Evolutionary conservation across 768 basidiomycete genomes (phyloP).

Genomic region (Clavulina sp.): DNA sequence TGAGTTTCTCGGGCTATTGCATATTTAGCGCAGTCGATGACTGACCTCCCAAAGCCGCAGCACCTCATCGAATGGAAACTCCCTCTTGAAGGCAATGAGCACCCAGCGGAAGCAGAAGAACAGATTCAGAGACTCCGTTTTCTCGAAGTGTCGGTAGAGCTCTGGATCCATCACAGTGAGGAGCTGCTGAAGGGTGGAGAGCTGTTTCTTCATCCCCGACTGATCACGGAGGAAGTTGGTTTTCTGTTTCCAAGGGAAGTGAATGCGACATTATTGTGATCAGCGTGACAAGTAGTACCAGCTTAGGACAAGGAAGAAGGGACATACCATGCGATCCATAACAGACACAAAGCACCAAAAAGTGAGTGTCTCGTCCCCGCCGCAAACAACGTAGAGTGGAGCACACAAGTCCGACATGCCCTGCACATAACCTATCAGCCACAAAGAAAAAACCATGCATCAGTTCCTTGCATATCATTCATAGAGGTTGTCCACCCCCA

Average conservation of each 20-base stretch:
- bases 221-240: slow-evolving; percentile 96
- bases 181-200: slow-evolving; percentile 75
- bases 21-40: slow-evolving; percentile 2
- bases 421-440: slow-evolving; percentile 69
- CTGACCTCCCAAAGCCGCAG: slow-evolving; percentile 73
- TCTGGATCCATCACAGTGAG: slow-evolving; percentile 89
- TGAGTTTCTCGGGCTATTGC: too few relatives aligned
- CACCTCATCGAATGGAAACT: slow-evolving; percentile 86
- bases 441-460: not conserved
- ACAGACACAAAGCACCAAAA: slow-evolving; percentile 95
- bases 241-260: slow-evolving; percentile 42
- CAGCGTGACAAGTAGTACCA: not conserved
- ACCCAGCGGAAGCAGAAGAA: slow-evolving; percentile 99
- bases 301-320: not conserved
- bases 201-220: slow-evolving; percentile 92
- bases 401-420: slow-evolving; percentile 96
- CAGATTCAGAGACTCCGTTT: slow-evolving; percentile 73
- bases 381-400: slow-evolving; percentile 84
- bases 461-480: not conserved
- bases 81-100: slow-evolving; percentile 87
- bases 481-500: too few relatives aligned
- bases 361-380: slow-evolving; percentile 71
- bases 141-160: slow-evolving; percentile 79
- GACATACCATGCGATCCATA: slow-evolving; percentile 84
- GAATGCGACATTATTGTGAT: not conserved